Evolutionary conservation across 176 grass and related monocot genomes (phyloP), one percentile per base, ranked within the genome.

Genomic region (Oryza rufipogon): DNA sequence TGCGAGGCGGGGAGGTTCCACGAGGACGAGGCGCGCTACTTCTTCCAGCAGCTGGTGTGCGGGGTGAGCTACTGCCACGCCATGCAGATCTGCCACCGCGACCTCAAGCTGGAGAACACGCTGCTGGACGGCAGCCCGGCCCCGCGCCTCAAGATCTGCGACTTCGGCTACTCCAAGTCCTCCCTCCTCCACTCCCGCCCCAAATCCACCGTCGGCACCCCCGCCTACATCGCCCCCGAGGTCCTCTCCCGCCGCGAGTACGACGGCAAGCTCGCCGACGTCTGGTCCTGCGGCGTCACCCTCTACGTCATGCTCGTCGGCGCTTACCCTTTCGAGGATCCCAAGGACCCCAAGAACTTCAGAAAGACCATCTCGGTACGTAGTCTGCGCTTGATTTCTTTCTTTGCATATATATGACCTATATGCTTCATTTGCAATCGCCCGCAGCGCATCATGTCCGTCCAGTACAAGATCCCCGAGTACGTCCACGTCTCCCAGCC

Each of bases 11-110:
- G 84, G 0, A 4, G 95, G 17, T 97, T 97, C 81, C 89, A 90
- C 71, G 95, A 97, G 84, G 92, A 94, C 81, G 95, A 97, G 89
- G 88, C 88, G 0, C 54, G 88, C 4, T 97, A 97, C 84, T 97
- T 97, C 86, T 97, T 97, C 80, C 95, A 97, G 87, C 95, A 97
- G 92, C 92, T 97, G 25, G 88, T 97, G 2, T 97, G 83, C 51
- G 95, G 92, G 6, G 92, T 97, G 1, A 91, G 92, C 89, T 97
- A 80, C 87, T 97, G 90, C 67, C 95, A 97, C 81, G 88, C 86
- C 68, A 92, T 92, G 90, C 83, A 92, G 86, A 94, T 97, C 83
- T 94, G 92, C 81, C 95, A 97, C 79, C 83, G 95, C 10, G 95
- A 97, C 79, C 81, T 97, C 85, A 97, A 97, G 84, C 90, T 97